These are phyloP conservation scores for Fusarium mexicanum DNA, from an alignment of 2,329 filamentous ascomycete species.

Conservation along the genomic window DNA sequence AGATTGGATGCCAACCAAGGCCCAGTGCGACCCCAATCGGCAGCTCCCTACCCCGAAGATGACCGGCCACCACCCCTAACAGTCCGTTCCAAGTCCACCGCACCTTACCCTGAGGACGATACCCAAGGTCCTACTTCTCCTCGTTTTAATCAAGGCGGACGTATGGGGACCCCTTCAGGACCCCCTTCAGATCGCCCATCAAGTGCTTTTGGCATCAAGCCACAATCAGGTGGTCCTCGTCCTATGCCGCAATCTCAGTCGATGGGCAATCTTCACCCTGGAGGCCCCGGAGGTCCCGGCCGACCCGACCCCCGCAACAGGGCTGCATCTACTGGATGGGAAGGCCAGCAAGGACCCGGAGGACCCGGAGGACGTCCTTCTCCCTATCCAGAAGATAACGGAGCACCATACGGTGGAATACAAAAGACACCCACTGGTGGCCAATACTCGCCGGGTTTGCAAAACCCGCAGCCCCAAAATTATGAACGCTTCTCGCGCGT, in stretches of 20 bases:
- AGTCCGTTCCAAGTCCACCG: slow-evolving; percentile 57
- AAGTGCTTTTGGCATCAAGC: slow-evolving; percentile 65
- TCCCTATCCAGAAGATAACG: slow-evolving; percentile 40
- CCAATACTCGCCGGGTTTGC: slow-evolving; percentile 35
- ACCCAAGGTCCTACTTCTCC: slow-evolving; percentile 47
- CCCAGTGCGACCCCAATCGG: slow-evolving; percentile 60
- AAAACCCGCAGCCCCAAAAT: slow-evolving; percentile 32
- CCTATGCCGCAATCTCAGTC: slow-evolving; percentile 57
- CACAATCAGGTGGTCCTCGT: slow-evolving; percentile 48
- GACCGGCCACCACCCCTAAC: slow-evolving; percentile 65
- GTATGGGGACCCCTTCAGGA: slow-evolving; percentile 58
- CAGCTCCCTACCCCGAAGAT: slow-evolving; percentile 77
- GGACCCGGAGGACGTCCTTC: slow-evolving; percentile 39
- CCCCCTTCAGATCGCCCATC: slow-evolving; percentile 60
- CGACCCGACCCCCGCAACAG: slow-evolving; percentile 54
- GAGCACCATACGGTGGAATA: slow-evolving; percentile 43
- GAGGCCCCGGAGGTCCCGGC: slow-evolving; percentile 47
- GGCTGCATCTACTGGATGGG: slow-evolving; percentile 56
- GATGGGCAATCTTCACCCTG: slow-evolving; percentile 57
- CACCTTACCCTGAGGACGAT: slow-evolving; percentile 76
- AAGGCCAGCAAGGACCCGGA: slow-evolving; percentile 43
- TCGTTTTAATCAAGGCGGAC: slow-evolving; percentile 58
- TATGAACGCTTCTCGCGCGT: slow-evolving; percentile 47
- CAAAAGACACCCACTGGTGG: slow-evolving; percentile 42
- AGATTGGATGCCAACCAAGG: slow-evolving; percentile 53